phyloP scores from a whole-genome alignment of 371 early-diverging fungal species.

The Blakeslea trispora region DNA sequence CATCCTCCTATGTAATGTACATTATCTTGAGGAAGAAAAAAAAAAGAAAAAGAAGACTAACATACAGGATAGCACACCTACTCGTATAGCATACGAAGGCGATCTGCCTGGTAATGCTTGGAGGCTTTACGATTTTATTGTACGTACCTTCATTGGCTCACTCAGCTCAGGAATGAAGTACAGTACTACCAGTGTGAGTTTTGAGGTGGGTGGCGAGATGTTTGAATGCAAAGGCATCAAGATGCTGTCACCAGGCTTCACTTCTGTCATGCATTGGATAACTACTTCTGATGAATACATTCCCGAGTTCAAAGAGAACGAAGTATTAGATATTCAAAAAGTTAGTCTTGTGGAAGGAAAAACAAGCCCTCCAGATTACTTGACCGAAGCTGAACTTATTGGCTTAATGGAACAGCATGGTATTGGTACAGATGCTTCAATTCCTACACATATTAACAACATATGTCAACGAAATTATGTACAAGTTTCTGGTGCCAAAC shows the following conservation, averaged over 20 bases:
- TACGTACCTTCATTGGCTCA: slow-evolving; percentile 63
- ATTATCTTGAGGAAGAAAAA: not conserved
- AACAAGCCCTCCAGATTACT: slow-evolving; percentile 67
- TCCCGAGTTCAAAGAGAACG: slow-evolving; percentile 48
- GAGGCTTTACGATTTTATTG: slow-evolving; percentile 66
- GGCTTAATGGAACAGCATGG: slow-evolving; percentile 69
- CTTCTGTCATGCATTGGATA: slow-evolving; percentile 58
- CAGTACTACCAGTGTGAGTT: slow-evolving; percentile 48
- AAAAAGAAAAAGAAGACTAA: not conserved
- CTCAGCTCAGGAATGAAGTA: slow-evolving; percentile 62
- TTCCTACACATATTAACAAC: slow-evolving; percentile 76
- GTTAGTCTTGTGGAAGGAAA: slow-evolving; percentile 48
- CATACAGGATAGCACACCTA: slow-evolving; percentile 45
- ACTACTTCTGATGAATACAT: slow-evolving; percentile 45
- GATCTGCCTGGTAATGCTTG: slow-evolving; percentile 56
- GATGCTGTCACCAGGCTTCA: slow-evolving; percentile 47
- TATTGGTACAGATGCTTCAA: slow-evolving; percentile 83
- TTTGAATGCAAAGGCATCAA: slow-evolving; percentile 49
- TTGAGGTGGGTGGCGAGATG: slow-evolving; percentile 54
- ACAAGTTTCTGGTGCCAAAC: slow-evolving; percentile 37
- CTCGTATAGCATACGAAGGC: slow-evolving; percentile 44
- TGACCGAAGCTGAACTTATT: slow-evolving; percentile 75
- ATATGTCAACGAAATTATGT: slow-evolving; percentile 71
- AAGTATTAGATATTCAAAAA: slow-evolving; percentile 26
- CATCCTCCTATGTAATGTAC: slow-evolving; percentile 49